Conservation (phyloP, 768 basidiomycete genomes). For the Tylopilus sp. region DNA sequence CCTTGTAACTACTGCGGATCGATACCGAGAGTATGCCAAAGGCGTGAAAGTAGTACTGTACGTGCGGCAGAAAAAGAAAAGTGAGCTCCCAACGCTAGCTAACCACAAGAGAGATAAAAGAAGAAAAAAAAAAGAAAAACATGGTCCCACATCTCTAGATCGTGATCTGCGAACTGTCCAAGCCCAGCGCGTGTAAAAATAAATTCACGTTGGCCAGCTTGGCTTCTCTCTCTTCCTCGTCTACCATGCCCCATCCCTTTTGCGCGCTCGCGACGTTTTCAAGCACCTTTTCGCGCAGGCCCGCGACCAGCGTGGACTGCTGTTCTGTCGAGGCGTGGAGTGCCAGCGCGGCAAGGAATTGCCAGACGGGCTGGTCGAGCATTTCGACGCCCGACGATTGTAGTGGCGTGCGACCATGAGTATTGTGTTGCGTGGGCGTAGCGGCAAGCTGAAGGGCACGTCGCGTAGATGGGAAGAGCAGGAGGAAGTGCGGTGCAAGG, state of each 20-base stretch:
- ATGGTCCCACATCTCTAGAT: slow-evolving; percentile 24
- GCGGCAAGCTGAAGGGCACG: slow-evolving; percentile 43
- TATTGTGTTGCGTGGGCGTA: slow-evolving; percentile 33
- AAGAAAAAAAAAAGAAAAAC: neutral
- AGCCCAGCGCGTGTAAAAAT: slow-evolving; percentile 76
- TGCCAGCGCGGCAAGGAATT: slow-evolving; percentile 86
- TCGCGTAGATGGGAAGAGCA: slow-evolving; percentile 89
- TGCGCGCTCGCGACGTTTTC: slow-evolving; percentile 82
- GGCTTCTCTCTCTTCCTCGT: slow-evolving; percentile 70
- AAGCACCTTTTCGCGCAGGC: slow-evolving; percentile 88
- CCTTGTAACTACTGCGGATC: slow-evolving; percentile 14
- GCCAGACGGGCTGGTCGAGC: slow-evolving; percentile 92
- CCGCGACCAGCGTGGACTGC: slow-evolving; percentile 81
- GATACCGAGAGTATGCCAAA: slow-evolving; percentile 3
- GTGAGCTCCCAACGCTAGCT: no score
- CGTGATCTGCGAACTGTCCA: slow-evolving; percentile 71
- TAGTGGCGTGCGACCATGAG: slow-evolving; percentile 57
- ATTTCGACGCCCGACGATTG: slow-evolving; percentile 54
- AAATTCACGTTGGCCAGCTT: slow-evolving; percentile 93
- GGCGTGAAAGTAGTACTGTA: slow-evolving; percentile 7
- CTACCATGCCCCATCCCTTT: slow-evolving; percentile 61
- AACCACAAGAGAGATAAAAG: neutral
- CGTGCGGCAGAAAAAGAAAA: neutral
- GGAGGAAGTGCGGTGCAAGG: slow-evolving; percentile 69
- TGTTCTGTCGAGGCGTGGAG: slow-evolving; percentile 82